These are phyloP conservation scores for Komagataella pastoris DNA, from an alignment of 805 yeast genomes.

Conservation along the genomic window DNA sequence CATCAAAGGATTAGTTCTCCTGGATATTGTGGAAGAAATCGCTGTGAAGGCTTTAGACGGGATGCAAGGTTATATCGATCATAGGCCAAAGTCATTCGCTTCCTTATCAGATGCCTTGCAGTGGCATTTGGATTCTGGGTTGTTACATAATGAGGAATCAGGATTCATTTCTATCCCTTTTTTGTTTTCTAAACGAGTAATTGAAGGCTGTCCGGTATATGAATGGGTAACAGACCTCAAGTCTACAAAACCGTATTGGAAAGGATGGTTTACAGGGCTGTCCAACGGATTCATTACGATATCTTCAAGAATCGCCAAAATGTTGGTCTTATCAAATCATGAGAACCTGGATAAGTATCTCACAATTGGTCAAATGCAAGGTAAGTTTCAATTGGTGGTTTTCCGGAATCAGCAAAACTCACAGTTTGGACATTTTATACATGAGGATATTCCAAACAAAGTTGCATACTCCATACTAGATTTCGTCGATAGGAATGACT, in stretches of 20 bases:
- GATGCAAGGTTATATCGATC: conserved; percentile 53
- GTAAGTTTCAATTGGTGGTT: conserved; percentile 81
- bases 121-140: conserved; percentile 60
- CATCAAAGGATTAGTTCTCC: conserved; percentile 57
- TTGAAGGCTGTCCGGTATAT: conserved; percentile 8
- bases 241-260: conserved; percentile 61
- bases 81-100: conserved; percentile 51
- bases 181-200: conserved; percentile 22
- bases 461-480: conserved; percentile 43
- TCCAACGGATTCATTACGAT: conserved; percentile 33
- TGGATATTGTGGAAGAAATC: conserved; percentile 92
- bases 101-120: conserved; percentile 48
- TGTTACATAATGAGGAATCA: conserved; percentile 42
- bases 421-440: conserved; percentile 80
- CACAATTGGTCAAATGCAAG: conserved; percentile 97
- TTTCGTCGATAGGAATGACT: conserved; percentile 32
- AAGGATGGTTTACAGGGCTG: conserved; percentile 64
- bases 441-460: conserved; percentile 74
- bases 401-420: conserved; percentile 25
- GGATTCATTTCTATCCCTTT: conserved; percentile 76
- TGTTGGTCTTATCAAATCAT: conserved; percentile 77
- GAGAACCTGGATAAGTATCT: conserved; percentile 77
- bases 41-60: conserved; percentile 57
- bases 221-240: conserved; percentile 57
- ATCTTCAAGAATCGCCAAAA: conserved; percentile 36